Evolutionary conservation across 2,329 filamentous ascomycete genomes (phyloP).

Genomic region (Rhinocladiella similis): DNA sequence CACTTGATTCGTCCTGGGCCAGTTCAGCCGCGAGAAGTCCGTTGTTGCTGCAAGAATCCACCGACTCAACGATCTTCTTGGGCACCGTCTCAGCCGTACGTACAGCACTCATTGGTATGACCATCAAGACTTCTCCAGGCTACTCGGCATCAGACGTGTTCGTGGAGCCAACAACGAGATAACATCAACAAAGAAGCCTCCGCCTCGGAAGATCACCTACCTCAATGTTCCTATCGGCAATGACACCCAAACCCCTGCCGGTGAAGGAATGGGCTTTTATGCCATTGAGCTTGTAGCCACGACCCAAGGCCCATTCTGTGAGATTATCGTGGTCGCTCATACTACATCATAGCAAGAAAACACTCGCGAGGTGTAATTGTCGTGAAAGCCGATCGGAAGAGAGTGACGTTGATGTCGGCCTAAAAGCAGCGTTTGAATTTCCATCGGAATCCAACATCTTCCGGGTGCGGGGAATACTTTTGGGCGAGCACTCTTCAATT

Average conservation of each 20-base stretch:
- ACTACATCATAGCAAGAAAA: neutral
- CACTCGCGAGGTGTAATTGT: no score
- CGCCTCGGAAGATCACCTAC: neutral
- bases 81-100: conserved; percentile 3
- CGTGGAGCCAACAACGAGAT: neutral
- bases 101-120: conserved; percentile 5
- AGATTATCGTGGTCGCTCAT: neutral
- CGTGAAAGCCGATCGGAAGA: no score
- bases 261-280: conserved; percentile 6
- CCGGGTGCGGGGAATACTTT: neutral
- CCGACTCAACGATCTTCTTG: neutral
- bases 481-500: neutral
- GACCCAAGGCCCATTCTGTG: conserved; percentile 5
- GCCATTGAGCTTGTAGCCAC: conserved; percentile 7
- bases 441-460: neutral
- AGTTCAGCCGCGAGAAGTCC: conserved; percentile 12
- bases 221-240: conserved; percentile 7
- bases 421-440: no score
- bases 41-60: conserved; percentile 4
- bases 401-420: no score
- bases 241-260: conserved; percentile 7
- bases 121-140: conserved; percentile 9
- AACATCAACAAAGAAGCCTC: neutral
- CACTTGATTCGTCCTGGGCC: conserved; percentile 1
- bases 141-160: neutral